Evolutionary conservation across 345 rosid genomes (phyloP).

Genomic region (Excoecaria agallocha): DNA sequence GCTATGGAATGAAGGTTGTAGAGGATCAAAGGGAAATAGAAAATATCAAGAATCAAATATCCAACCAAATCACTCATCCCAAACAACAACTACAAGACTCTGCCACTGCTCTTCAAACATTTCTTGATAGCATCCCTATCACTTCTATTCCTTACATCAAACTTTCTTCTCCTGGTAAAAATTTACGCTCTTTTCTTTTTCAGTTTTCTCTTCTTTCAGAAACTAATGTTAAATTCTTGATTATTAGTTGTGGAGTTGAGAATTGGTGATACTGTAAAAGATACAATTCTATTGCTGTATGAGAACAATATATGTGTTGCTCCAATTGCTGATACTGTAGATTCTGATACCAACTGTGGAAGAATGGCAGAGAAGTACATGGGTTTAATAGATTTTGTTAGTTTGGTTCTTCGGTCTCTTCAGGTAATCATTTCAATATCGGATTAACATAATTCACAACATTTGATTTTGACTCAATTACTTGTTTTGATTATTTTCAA

Average conservation of each 20-base stretch:
- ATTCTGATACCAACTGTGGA: conserved; percentile 17
- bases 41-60: neutral
- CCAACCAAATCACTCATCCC: no score
- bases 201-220: neutral
- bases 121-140: conserved; percentile 46
- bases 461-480: no score
- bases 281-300: conserved; percentile 33
- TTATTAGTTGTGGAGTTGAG: conserved; percentile 32
- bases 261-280: conserved; percentile 31
- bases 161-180: conserved; percentile 31
- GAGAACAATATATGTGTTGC: conserved; percentile 39
- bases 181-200: neutral
- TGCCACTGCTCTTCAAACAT: conserved; percentile 34
- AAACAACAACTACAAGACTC: conserved; percentile 18
- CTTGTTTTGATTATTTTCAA: neutral
- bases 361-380: conserved; percentile 37
- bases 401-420: conserved; percentile 44
- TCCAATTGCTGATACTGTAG: conserved; percentile 36
- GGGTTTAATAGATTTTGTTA: conserved; percentile 40
- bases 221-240: neutral
- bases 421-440: conserved; percentile 19
- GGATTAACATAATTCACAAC: no score
- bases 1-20: conserved; percentile 18
- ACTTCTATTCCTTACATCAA: conserved; percentile 39
- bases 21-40: conserved; percentile 8